Evolutionary conservation across 2,329 filamentous ascomycete genomes (phyloP).

Genomic region (Helicocarpus griseus): DNA sequence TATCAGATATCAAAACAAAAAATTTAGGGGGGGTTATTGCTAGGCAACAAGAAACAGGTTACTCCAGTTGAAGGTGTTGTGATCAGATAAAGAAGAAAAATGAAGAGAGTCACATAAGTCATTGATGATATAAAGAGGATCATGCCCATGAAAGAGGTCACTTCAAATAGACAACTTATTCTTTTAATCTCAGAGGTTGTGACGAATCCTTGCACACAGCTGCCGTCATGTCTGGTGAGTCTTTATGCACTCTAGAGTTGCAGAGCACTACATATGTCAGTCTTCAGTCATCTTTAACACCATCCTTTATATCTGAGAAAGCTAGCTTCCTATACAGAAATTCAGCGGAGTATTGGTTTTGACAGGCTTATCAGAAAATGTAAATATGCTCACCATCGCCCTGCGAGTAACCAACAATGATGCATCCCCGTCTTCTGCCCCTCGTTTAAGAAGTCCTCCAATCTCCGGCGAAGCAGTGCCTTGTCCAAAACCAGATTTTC

Average conservation of each 20-base stretch:
- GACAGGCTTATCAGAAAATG: too few species aligned
- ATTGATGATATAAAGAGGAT: background rate
- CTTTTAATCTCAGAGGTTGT: too few species aligned
- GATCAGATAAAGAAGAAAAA: background rate
- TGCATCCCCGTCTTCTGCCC: constrained; percentile 21
- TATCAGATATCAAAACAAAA: background rate
- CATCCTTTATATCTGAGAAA: too few species aligned
- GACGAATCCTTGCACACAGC: too few species aligned
- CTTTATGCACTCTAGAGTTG: too few species aligned
- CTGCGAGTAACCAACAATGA: constrained; percentile 26
- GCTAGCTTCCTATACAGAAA: too few species aligned
- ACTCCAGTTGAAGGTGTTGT: background rate
- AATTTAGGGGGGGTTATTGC: background rate
- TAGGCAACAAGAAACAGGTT: background rate
- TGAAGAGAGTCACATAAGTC: background rate
- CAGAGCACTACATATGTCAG: too few species aligned
- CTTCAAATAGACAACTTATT: background rate
- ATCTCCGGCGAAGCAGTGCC: constrained; percentile 12
- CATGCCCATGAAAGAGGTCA: background rate
- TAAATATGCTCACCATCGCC: background rate
- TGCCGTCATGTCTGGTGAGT: too few species aligned
- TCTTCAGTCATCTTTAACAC: too few species aligned
- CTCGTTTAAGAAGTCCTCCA: constrained; percentile 18
- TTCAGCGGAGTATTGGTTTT: too few species aligned
- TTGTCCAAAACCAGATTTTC: constrained; percentile 13